Evolutionary conservation across 176 grass and related monocot species (phyloP).

Genomic region (Canna indica): DNA sequence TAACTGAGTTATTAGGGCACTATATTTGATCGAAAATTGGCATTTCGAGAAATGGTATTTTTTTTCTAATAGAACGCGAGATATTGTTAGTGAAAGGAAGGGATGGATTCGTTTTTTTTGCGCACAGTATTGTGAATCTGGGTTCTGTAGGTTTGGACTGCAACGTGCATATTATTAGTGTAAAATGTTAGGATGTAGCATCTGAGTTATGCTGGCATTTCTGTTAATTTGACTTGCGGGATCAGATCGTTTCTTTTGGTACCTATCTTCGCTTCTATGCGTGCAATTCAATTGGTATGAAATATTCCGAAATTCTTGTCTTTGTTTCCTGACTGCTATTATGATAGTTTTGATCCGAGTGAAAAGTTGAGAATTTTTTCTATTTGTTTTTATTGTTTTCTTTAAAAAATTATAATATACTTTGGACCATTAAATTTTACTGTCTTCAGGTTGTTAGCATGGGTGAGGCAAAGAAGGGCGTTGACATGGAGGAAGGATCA

Average conservation of each 20-base stretch:
- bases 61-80: no score
- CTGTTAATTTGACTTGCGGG: background rate
- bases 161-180: background rate
- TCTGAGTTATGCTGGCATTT: background rate
- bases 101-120: no score
- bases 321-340: no score
- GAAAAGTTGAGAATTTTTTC: background rate
- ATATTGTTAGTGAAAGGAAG: no score
- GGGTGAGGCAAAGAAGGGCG: slow-evolving; percentile 52
- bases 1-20: no score
- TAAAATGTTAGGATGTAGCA: no score
- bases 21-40: no score
- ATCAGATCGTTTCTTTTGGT: background rate
- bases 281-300: no score
- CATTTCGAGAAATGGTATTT: no score
- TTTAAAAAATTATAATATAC: background rate
- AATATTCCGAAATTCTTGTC: no score
- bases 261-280: no score
- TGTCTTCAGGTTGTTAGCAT: slow-evolving; percentile 30
- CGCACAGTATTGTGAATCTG: background rate
- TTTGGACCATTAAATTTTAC: background rate
- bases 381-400: background rate
- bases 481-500: slow-evolving; percentile 60
- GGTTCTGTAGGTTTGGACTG: background rate
- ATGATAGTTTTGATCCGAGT: background rate